Percentiles rank a stretch among this genome's conserved stretches.
These are phyloP conservation scores for Salvia rosmarinus DNA, from an alignment of 257 asterid species.

Conservation along the genomic window DNA sequence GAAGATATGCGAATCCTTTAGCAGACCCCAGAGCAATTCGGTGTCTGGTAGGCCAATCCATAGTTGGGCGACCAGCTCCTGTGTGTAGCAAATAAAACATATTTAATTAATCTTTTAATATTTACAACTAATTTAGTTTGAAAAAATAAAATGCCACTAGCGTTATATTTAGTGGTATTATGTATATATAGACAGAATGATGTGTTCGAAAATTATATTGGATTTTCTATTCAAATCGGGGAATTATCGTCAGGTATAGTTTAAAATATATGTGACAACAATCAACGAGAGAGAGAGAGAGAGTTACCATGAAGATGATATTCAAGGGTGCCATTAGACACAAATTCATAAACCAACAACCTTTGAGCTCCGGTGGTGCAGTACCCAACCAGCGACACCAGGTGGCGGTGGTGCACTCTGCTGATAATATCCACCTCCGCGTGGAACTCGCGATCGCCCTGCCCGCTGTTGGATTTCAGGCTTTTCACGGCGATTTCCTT, in stretches of 20 bases:
- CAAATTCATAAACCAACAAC: slow-evolving; percentile 65
- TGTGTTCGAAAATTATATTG: too few species aligned
- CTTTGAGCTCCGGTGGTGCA: slow-evolving; percentile 60
- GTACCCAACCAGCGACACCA: slow-evolving; percentile 67
- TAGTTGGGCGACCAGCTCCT: slow-evolving; percentile 64
- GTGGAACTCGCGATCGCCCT: slow-evolving; percentile 71
- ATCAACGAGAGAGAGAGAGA: not conserved
- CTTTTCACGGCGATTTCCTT: slow-evolving; percentile 61
- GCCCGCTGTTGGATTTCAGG: slow-evolving; percentile 61
- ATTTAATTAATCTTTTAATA: not conserved
- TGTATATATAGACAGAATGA: too few species aligned
- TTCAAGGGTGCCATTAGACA: slow-evolving; percentile 56
- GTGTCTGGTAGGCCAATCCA: slow-evolving; percentile 77
- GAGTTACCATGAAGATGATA: slow-evolving; percentile 63
- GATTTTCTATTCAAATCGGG: too few species aligned
- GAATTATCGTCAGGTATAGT: too few species aligned
- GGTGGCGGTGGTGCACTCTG: slow-evolving; percentile 68
- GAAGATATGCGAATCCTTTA: slow-evolving; percentile 89
- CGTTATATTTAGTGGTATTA: too few species aligned
- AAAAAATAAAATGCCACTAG: too few species aligned
- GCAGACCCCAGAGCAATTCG: slow-evolving; percentile 85
- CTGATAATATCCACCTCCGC: slow-evolving; percentile 70
- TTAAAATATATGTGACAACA: too few species aligned
- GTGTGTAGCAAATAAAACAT: not conserved
- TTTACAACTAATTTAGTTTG: too few species aligned